Evolutionary conservation across 768 basidiomycete species (phyloP).

Genomic region (Amanita rubescens): DNA sequence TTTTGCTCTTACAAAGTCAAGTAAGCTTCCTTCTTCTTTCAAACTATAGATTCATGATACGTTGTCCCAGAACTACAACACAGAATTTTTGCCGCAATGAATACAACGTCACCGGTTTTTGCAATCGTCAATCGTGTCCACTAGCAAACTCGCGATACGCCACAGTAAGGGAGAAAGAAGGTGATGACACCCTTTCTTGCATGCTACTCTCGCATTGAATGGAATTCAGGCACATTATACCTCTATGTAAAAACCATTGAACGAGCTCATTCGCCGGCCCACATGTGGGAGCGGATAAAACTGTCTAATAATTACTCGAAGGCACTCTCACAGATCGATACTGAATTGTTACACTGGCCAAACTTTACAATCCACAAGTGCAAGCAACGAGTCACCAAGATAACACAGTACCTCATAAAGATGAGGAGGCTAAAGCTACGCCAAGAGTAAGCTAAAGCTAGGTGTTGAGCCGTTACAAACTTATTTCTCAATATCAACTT

Average conservation of each 20-base stretch:
- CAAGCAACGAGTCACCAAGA: constrained; percentile 98
- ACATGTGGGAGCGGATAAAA: constrained; percentile 96
- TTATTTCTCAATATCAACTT: background rate
- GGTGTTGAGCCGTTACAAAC: background rate
- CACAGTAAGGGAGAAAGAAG: constrained; percentile 95
- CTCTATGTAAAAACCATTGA: constrained; percentile 98
- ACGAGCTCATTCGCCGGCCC: constrained; percentile 89
- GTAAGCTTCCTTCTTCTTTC: constrained; percentile 39
- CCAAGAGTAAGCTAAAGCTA: constrained; percentile 56
- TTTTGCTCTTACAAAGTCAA: constrained; percentile 99
- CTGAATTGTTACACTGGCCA: constrained; percentile 95
- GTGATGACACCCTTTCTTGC: constrained; percentile 26
- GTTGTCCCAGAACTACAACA: constrained; percentile 66
- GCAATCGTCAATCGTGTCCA: constrained; percentile 92
- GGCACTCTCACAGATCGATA: constrained; percentile 80
- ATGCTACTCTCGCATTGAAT: background rate
- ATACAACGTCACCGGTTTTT: constrained; percentile 96
- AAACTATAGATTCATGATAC: background rate
- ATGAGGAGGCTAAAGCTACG: constrained; percentile 88
- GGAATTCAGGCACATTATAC: constrained; percentile 66
- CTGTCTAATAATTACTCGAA: constrained; percentile 92
- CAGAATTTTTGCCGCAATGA: constrained; percentile 99
- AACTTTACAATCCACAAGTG: constrained; percentile 97
- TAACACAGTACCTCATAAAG: constrained; percentile 98
- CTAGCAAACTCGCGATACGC: constrained; percentile 98